Evolutionary conservation across 495 filamentous ascomycete species (phyloP).

Genomic region (Podospora comata): DNA sequence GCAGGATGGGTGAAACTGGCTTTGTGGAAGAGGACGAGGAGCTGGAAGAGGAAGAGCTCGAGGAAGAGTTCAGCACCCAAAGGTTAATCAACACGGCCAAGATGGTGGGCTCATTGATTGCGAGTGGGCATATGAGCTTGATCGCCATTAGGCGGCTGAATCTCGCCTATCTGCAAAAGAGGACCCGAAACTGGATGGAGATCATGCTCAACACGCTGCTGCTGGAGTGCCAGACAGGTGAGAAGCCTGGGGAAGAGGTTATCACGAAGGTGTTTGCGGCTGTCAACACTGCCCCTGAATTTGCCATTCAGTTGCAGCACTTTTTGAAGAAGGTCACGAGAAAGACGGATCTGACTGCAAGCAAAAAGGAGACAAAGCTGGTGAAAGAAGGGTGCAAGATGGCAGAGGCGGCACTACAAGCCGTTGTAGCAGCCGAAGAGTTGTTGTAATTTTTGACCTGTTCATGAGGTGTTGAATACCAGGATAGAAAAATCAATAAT

Average conservation of each 20-base stretch:
- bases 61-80: conserved; percentile 47
- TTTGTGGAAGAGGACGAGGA: conserved; percentile 53
- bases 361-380: conserved; percentile 55
- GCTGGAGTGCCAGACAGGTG: conserved; percentile 48
- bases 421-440: conserved; percentile 35
- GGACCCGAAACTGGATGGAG: conserved; percentile 75
- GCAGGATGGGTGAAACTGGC: conserved; percentile 71
- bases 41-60: conserved; percentile 51
- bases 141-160: conserved; percentile 71
- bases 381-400: conserved; percentile 70
- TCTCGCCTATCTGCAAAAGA: conserved; percentile 69
- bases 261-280: conserved; percentile 67
- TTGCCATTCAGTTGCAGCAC: conserved; percentile 69
- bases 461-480: background rate
- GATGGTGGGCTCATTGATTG: conserved; percentile 74
- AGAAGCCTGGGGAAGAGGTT: conserved; percentile 34
- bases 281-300: conserved; percentile 55
- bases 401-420: conserved; percentile 57
- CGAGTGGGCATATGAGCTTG: conserved; percentile 60
- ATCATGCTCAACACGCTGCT: conserved; percentile 72
- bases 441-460: background rate
- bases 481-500: background rate
- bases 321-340: conserved; percentile 75
- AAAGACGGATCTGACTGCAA: conserved; percentile 66
- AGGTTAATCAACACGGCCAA: conserved; percentile 88